phyloP scores from a whole-genome alignment of 768 basidiomycete genomes.

The Glaciozyma antarctica region DNA sequence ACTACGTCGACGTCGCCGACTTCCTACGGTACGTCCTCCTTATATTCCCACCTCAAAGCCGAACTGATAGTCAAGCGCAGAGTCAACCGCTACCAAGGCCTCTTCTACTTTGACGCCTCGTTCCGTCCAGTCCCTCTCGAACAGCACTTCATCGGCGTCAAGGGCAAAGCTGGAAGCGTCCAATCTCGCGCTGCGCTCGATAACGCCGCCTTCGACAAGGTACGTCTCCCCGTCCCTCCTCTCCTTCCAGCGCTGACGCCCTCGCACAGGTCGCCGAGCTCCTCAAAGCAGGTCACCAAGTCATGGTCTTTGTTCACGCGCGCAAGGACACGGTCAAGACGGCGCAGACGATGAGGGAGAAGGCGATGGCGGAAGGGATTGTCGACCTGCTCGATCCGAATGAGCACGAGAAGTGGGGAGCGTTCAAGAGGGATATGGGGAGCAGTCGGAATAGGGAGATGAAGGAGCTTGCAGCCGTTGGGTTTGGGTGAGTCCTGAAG shows the following conservation, averaged over 20 bases:
- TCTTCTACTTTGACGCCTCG: slow-evolving; percentile 96
- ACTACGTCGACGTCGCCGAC: slow-evolving; percentile 91
- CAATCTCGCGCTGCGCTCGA: slow-evolving; percentile 78
- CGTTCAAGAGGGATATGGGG: slow-evolving; percentile 67
- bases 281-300: slow-evolving; percentile 86
- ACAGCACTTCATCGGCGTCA: slow-evolving; percentile 90
- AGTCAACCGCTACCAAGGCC: slow-evolving; percentile 70
- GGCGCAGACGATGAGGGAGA: slow-evolving; percentile 68
- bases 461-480: slow-evolving; percentile 81
- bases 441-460: slow-evolving; percentile 89
- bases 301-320: slow-evolving; percentile 99
- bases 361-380: slow-evolving; percentile 56
- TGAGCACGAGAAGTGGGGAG: slow-evolving; percentile 65
- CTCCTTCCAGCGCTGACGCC: neutral
- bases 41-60: neutral
- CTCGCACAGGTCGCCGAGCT: slow-evolving; percentile 57
- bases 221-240: slow-evolving; percentile 10
- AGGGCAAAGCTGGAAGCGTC: slow-evolving; percentile 69
- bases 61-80: slow-evolving; percentile 42
- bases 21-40: slow-evolving; percentile 61
- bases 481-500: slow-evolving; percentile 50
- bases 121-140: slow-evolving; percentile 94
- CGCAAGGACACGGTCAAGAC: slow-evolving; percentile 96
- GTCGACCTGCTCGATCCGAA: slow-evolving; percentile 69
- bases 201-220: slow-evolving; percentile 72